Conservation (phyloP, 2,329 filamentous ascomycete genomes). For the Diaporthe citriasiana region DNA sequence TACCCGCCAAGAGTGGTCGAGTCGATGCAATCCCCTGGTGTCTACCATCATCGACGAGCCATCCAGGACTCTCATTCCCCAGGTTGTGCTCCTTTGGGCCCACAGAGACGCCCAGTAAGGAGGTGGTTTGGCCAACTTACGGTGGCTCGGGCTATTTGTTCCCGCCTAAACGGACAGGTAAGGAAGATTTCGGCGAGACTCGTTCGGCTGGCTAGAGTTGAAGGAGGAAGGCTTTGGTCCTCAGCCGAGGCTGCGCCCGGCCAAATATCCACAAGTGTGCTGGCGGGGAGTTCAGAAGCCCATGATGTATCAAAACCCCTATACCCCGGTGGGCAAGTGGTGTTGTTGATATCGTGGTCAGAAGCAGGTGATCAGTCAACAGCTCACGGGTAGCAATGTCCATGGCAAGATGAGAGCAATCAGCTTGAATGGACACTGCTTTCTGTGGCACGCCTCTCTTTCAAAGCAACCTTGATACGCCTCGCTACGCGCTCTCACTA, state of each 20-base stretch:
- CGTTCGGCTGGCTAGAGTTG: constrained; percentile 17
- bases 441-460: neutral
- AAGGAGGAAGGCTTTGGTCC: neutral
- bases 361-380: neutral
- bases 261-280: constrained; percentile 27
- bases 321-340: neutral
- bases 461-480: neutral
- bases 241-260: constrained; percentile 18
- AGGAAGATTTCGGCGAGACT: constrained; percentile 21
- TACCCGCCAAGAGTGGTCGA: constrained; percentile 5
- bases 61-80: constrained; percentile 8
- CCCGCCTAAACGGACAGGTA: neutral
- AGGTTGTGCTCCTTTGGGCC: constrained; percentile 29
- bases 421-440: neutral
- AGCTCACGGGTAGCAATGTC: neutral
- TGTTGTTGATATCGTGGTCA: neutral
- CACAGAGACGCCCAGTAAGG: constrained; percentile 15
- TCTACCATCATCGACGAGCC: constrained; percentile 20
- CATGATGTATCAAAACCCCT: neutral
- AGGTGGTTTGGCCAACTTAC: neutral
- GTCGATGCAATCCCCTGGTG: constrained; percentile 12
- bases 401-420: neutral
- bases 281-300: constrained; percentile 10
- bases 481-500: neutral
- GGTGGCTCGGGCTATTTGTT: constrained; percentile 8